phyloP scores from a whole-genome alignment of 805 yeast species.

The Kregervanrija fluxuum region DNA sequence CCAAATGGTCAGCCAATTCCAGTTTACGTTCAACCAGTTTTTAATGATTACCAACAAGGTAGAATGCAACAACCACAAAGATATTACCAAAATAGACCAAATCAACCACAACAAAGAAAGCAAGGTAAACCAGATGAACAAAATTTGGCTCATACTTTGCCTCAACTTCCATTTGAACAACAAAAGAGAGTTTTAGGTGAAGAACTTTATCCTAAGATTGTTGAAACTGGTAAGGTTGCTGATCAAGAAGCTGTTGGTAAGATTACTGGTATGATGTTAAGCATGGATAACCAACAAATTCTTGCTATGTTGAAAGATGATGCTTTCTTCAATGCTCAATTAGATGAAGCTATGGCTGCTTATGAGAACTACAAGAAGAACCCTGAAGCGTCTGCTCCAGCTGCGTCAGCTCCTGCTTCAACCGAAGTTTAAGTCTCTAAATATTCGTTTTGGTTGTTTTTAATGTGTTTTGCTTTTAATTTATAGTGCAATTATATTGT shows the following conservation, averaged over 20 bases:
- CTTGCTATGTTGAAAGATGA: slow-evolving; percentile 85
- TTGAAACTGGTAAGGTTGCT: slow-evolving; percentile 76
- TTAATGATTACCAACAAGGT: slow-evolving; percentile 56
- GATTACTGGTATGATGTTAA: slow-evolving; percentile 98
- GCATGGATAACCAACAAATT: slow-evolving; percentile 88
- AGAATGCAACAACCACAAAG: slow-evolving; percentile 31
- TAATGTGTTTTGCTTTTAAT: no score
- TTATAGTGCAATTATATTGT: no score
- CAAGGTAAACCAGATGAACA: slow-evolving; percentile 24
- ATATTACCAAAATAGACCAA: slow-evolving; percentile 41
- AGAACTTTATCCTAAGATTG: slow-evolving; percentile 89
- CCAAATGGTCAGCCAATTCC: slow-evolving; percentile 82
- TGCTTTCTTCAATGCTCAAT: slow-evolving; percentile 80
- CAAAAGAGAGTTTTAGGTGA: slow-evolving; percentile 98
- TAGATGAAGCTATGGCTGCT: slow-evolving; percentile 91
- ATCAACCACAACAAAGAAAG: slow-evolving; percentile 20
- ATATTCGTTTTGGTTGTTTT: slow-evolving; percentile 1
- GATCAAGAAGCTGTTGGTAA: slow-evolving; percentile 96
- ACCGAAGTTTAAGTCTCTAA: slow-evolving; percentile 4
- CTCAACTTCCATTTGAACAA: slow-evolving; percentile 72
- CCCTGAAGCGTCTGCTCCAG: slow-evolving; percentile 28
- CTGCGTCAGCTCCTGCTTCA: slow-evolving; percentile 10
- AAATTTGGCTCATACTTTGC: slow-evolving; percentile 52
- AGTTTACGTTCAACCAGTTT: slow-evolving; percentile 80
- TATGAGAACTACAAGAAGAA: slow-evolving; percentile 79